Evolutionary conservation across 768 basidiomycete genomes (phyloP).

Genomic region (Sistotremastrum niveocremeum): DNA sequence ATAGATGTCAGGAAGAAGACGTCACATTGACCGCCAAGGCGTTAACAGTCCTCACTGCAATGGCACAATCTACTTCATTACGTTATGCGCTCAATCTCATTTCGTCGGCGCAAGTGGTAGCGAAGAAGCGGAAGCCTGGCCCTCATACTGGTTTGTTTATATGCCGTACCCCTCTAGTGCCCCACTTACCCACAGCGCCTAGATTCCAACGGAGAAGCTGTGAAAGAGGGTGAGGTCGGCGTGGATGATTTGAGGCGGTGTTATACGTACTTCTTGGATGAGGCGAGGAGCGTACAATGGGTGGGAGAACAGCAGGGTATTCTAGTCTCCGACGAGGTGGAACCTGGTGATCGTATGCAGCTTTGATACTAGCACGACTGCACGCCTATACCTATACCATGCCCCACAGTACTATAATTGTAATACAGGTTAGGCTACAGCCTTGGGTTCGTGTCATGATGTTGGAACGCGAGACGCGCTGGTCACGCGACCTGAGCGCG

Average conservation of each 20-base stretch:
- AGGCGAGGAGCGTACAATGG: constrained; percentile 87
- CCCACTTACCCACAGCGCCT: no score
- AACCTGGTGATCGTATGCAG: constrained; percentile 11
- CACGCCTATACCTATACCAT: no score
- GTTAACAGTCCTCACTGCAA: constrained; percentile 65
- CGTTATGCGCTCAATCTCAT: constrained; percentile 93
- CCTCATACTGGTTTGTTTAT: no score
- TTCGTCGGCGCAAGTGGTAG: constrained; percentile 78
- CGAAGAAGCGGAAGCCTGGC: constrained; percentile 60
- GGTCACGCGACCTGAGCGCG: no score
- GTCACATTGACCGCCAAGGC: constrained; percentile 69
- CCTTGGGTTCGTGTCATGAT: no score
- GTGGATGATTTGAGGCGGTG: constrained; percentile 74
- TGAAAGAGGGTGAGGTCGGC: constrained; percentile 45
- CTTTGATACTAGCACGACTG: no score
- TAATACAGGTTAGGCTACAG: no score
- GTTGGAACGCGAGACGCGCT: no score
- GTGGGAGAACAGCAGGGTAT: constrained; percentile 70
- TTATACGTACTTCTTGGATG: constrained; percentile 87
- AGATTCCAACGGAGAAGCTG: no score
- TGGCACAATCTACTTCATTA: constrained; percentile 82
- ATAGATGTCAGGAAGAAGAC: constrained; percentile 89
- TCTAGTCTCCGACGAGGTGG: constrained; percentile 63
- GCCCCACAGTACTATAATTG: no score
- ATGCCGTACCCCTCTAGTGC: no score